Conservation (phyloP, 306 rosid species). For the Lathyrus oleraceus region DNA sequence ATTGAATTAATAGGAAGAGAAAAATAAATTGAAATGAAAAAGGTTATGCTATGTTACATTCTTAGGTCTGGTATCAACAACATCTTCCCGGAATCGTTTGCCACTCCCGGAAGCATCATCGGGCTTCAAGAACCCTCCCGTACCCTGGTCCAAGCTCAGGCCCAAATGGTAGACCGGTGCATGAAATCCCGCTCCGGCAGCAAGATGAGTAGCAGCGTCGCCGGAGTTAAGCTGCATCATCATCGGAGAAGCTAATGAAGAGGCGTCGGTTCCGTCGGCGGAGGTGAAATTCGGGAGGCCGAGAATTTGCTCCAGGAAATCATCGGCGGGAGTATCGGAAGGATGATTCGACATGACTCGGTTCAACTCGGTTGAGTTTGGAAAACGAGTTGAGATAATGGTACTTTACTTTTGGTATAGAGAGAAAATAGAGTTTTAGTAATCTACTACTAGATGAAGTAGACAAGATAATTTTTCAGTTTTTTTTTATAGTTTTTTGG, state of each 20-base stretch:
- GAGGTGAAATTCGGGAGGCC: conserved; percentile 69
- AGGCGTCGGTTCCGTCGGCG: conserved; percentile 42
- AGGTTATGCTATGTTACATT: conserved; percentile 53
- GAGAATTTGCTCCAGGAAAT: conserved; percentile 90
- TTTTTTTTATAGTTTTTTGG: neutral
- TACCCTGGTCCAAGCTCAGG: conserved; percentile 86
- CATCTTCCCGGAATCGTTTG: conserved; percentile 73
- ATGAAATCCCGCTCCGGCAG: conserved; percentile 51
- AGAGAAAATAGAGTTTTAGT: neutral
- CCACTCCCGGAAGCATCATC: conserved; percentile 92
- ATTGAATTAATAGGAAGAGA: neutral
- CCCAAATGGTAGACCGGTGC: conserved; percentile 77
- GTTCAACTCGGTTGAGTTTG: conserved; percentile 37
- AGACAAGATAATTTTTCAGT: neutral
- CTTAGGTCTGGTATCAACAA: conserved; percentile 67
- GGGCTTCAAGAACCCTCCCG: conserved; percentile 64
- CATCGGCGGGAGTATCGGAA: conserved; percentile 73
- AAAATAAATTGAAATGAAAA: neutral
- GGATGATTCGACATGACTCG: conserved; percentile 75
- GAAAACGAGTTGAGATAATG: conserved; percentile 19
- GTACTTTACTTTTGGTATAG: too few relatives aligned
- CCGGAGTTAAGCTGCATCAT: conserved; percentile 86
- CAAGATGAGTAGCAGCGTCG: conserved; percentile 56
- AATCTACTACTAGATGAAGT: conserved; percentile 36
- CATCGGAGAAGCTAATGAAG: conserved; percentile 60